A percentile compares a stretch with the other conserved stretches of the same genome.
These are phyloP conservation scores for Fusarium luffae DNA, from an alignment of 2,329 filamentous ascomycete genomes.

Conservation along the genomic window DNA sequence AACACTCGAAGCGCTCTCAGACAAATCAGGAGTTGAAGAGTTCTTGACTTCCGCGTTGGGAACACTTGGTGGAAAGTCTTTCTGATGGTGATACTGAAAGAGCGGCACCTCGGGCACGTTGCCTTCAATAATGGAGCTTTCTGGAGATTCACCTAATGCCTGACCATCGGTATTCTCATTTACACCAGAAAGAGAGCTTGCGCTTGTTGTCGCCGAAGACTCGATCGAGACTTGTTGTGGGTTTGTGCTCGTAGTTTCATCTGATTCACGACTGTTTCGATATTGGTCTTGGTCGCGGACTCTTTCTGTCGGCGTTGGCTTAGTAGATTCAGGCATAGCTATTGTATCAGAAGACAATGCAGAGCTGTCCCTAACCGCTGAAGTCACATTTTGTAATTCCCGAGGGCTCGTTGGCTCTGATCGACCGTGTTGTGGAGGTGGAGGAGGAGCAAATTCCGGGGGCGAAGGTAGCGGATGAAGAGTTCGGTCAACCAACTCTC, in stretches of 20 bases:
- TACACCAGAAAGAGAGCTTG: slow-evolving; percentile 64
- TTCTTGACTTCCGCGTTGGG: slow-evolving; percentile 56
- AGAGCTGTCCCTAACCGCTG: slow-evolving; percentile 7
- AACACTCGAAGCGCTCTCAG: slow-evolving; percentile 62
- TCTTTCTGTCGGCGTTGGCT: slow-evolving; percentile 48
- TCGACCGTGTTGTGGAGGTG: slow-evolving; percentile 45
- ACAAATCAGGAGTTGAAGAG: slow-evolving; percentile 63
- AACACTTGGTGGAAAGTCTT: slow-evolving; percentile 57
- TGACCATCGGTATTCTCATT: slow-evolving; percentile 61
- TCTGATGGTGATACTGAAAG: slow-evolving; percentile 72
- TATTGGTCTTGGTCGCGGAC: slow-evolving; percentile 52
- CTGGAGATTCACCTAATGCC: slow-evolving; percentile 58
- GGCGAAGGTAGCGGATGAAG: slow-evolving; percentile 35
- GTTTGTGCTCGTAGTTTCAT: slow-evolving; percentile 61
- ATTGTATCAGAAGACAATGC: slow-evolving; percentile 14
- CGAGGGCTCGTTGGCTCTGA: slow-evolving; percentile 18
- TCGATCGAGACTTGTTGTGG: slow-evolving; percentile 61
- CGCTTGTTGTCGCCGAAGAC: slow-evolving; percentile 66
- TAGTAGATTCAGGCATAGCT: slow-evolving; percentile 43
- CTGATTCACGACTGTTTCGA: slow-evolving; percentile 65
- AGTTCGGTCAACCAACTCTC: slow-evolving; percentile 43
- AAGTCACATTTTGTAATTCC: slow-evolving; percentile 23
- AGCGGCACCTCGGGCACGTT: slow-evolving; percentile 60
- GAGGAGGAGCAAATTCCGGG: slow-evolving; percentile 52
- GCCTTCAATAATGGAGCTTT: slow-evolving; percentile 63